Conservation (phyloP, 208 protist genomes). For the Balamuthia mandrillaris region DNA sequence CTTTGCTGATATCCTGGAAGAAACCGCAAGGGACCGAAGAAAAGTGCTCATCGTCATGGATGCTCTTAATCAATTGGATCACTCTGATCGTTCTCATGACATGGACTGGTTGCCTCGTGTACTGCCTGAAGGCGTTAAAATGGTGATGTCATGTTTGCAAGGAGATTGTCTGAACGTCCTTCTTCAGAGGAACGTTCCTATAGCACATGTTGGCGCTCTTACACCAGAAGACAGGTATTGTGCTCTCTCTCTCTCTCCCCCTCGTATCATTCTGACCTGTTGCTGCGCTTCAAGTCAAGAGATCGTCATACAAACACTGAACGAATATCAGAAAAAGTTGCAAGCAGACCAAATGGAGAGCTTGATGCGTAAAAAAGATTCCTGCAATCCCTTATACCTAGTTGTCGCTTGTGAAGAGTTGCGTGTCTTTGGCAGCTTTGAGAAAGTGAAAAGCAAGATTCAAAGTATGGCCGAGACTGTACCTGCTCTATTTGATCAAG, state of each 20-base stretch:
- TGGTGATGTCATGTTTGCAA: not conserved
- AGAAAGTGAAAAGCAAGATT: constrained; percentile 32
- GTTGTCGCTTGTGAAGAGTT: constrained; percentile 40
- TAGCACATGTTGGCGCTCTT: not conserved
- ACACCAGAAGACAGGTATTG: not conserved
- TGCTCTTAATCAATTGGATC: constrained; percentile 49
- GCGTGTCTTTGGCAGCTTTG: constrained; percentile 41
- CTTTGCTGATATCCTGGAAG: not conserved
- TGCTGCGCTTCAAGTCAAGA: not conserved
- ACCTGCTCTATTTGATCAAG: constrained; percentile 18
- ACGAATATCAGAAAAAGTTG: constrained; percentile 31
- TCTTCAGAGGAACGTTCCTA: too few relatives aligned
- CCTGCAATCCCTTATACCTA: constrained; percentile 36
- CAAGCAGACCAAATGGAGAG: constrained; percentile 25
- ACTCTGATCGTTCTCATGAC: constrained; percentile 24
- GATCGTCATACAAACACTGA: constrained; percentile 6
- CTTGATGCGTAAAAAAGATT: constrained; percentile 13
- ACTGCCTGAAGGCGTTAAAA: not conserved
- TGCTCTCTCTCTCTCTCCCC: not conserved
- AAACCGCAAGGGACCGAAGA: not conserved
- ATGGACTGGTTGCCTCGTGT: constrained; percentile 44
- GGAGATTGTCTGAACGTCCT: not conserved
- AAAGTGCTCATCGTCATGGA: constrained; percentile 43
- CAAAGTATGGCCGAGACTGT: constrained; percentile 31
- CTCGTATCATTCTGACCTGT: not conserved